Percentiles rank a stretch among this genome's conserved stretches.
These are phyloP conservation scores for Pulveroboletus sp. DNA, from an alignment of 768 basidiomycete genomes.

Conservation along the genomic window DNA sequence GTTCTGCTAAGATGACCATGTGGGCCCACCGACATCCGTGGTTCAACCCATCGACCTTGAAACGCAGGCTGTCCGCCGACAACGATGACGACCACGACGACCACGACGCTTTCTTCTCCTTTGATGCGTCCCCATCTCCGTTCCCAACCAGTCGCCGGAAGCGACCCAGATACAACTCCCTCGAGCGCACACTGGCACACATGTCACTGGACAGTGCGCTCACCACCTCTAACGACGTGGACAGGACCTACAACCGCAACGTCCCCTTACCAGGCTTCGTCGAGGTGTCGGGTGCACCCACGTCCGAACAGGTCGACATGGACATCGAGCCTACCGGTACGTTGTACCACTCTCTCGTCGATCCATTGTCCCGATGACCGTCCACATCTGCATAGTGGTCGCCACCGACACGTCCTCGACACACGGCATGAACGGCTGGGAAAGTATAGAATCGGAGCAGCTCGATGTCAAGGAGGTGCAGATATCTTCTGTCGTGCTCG, in stretches of 20 bases:
- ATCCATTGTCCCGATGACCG: not conserved
- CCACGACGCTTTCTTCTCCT: not conserved
- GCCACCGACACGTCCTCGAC: conserved; percentile 2
- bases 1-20: conserved; percentile 20
- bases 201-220: conserved; percentile 32
- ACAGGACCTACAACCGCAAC: conserved; percentile 4
- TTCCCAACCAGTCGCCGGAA: conserved; percentile 42
- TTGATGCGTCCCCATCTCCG: conserved; percentile 21
- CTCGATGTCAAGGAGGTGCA: conserved; percentile 27
- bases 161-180: conserved; percentile 42
- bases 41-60: conserved; percentile 37
- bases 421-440: conserved; percentile 2
- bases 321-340: conserved; percentile 65
- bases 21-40: conserved; percentile 43
- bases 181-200: conserved; percentile 57
- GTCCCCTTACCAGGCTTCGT: conserved; percentile 34
- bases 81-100: conserved; percentile 15
- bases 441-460: conserved; percentile 23
- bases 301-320: conserved; percentile 55
- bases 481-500: conserved; percentile 44
- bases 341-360: conserved; percentile 5
- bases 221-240: conserved; percentile 12
- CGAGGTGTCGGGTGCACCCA: conserved; percentile 36
- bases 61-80: conserved; percentile 34
- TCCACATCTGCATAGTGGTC: not conserved